Base-by-base conservation (phyloP, 768 basidiomycete species). In the Russula vinacea region DNA sequence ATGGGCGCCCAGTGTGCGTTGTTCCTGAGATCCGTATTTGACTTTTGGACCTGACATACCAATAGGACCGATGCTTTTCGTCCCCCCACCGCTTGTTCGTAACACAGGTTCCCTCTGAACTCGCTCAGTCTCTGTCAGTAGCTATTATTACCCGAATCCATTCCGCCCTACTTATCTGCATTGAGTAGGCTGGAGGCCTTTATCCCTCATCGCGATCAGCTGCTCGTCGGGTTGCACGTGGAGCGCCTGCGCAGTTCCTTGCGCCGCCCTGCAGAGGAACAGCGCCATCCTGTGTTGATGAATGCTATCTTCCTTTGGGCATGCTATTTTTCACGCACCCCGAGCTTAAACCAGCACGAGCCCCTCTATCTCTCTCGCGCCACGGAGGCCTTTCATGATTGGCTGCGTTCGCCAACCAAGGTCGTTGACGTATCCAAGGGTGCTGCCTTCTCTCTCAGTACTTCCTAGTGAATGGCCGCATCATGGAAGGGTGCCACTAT, bases 291-390 rank as follows among this genome's bases (percentile, higher is more conserved):
- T 10, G 84, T 81, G 59, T 80, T 93, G 16, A 84, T 91, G 80
- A 89, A 91, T 71, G 81, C 89, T 65, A 86, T 92, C 70, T 92
- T 86, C 72, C 82, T 92, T 8, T 91, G 90, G 87, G 87, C 89
- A 2, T 92, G 89, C 73, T 89, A 87, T 71, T 80, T 92, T 45
- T 89, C 90, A 11, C 81, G 88, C 24, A 85, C 89, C 8, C 86
- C 84, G 44, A 80, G 84, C 6, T 78, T 92, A 14, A 83, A 83
- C 68, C 83, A 85, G 57, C 86, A 90, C 70, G 89, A 92, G 74
- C 79, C 83, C 17, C 83, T 85, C 66, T 92, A 89, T 70, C 84
- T 92, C 61, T 77, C 75, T 11, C 82, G 83, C 40, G 78, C 88
- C 2, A 81, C 89, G 17, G 82, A 87, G 42, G 80, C 81, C 0